Percentiles rank a stretch among this genome's conserved stretches.
Conservation (phyloP, 2,329 filamentous ascomycete genomes). For the Scleromitrula shiraiana region DNA sequence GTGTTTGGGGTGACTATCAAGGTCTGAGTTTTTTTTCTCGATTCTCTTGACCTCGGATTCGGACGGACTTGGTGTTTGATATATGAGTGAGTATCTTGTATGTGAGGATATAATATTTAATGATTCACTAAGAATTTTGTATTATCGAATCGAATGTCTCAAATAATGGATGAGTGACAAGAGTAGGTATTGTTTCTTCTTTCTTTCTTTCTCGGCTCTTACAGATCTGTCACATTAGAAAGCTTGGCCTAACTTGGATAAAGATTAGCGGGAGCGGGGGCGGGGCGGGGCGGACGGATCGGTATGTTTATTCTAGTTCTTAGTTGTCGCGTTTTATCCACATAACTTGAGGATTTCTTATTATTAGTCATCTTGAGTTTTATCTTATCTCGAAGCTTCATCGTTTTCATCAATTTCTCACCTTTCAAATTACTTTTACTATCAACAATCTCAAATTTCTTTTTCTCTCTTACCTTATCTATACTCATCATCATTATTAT, state of each 20-base stretch:
- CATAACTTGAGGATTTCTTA: background rate
- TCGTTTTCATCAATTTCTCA: background rate
- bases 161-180: too few species aligned
- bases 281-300: background rate
- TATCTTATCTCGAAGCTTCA: background rate
- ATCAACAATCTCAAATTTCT: too few species aligned
- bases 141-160: too few species aligned
- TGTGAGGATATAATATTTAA: background rate
- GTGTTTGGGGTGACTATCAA: too few species aligned
- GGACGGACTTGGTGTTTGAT: too few species aligned
- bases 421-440: background rate
- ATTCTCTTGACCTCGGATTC: too few species aligned
- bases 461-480: background rate
- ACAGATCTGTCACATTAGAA: background rate
- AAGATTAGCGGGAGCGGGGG: too few species aligned
- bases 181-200: background rate
- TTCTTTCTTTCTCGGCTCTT: background rate
- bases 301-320: too few species aligned
- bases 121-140: background rate
- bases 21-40: too few species aligned
- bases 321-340: background rate
- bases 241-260: background rate
- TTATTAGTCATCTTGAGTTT: background rate
- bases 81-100: background rate
- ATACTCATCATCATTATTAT: background rate